Evolutionary conservation across 179 eudicot genomes (phyloP), one percentile per base, ranked within the genome.

Genomic region (Beta macrorhiza): DNA sequence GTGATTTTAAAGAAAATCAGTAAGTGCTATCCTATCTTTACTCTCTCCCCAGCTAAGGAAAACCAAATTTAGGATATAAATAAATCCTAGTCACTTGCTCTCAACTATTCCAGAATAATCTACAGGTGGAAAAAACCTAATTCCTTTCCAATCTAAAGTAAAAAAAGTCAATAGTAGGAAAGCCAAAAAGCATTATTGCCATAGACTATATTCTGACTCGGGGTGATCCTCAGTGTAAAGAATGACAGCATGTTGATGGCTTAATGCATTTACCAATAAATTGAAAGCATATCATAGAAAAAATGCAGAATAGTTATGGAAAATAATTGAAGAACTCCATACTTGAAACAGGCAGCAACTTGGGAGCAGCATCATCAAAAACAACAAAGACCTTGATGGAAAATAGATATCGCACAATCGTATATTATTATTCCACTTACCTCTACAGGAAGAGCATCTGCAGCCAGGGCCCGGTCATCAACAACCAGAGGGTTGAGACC

Each of bases 391-490:
- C 67, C 76, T 11, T 16, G 19, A 9, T 0, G 49, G 29, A 58
- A 77, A 20, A 61, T 7, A 16, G 67, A 77, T 47, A 62, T 14
- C 12, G 14, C 0, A 42, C 59, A 3, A 75, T 37, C 42, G 71
- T 9, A 80, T 62, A 74, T 25, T 5, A 76, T 17, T 67, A 8
- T 25, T 69, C 56, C 62, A 81, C 69, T 78, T 71, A 93, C 97
- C 97, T 97, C 98, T 80, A 94, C 78, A 44, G 99, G 99, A 71
- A 93, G 90, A 77, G 93, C 90, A 88, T 97, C 99, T 58, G 97
- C 97, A 88, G 99, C 89, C 82, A 94, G 80, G 42, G 98, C 93
- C 69, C 92, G 94, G 73, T 97, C 99, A 89, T 94, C 98, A 79
- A 73, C 92, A 87, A 86, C 91, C 72, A 97, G 92, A 82, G 99